phyloP scores from a whole-genome alignment of 441 rosid genomes.

The Melastoma candidum region DNA sequence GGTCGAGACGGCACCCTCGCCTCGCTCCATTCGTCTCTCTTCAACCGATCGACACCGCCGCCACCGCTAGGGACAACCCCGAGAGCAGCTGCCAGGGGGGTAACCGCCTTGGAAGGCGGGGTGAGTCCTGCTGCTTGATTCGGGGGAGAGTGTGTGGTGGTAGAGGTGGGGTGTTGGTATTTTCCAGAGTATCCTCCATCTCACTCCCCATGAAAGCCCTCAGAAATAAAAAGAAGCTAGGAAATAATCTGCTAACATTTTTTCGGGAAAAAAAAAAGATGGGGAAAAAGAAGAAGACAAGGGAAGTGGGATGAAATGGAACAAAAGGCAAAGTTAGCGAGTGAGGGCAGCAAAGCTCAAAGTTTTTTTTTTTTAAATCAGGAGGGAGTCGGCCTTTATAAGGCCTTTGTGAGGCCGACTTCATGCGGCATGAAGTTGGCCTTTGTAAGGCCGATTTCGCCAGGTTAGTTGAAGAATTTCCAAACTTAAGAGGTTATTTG shows the following conservation, averaged over 20 bases:
- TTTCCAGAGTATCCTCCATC: constrained; percentile 15
- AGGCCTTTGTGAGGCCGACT: too few species aligned
- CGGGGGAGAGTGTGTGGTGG: constrained; percentile 3
- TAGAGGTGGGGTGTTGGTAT: constrained; percentile 33
- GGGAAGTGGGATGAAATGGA: constrained; percentile 8
- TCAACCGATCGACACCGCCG: constrained; percentile 42
- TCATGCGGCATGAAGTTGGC: too few species aligned
- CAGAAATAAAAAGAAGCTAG: constrained; percentile 3
- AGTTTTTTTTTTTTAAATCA: too few species aligned
- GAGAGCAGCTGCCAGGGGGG: constrained; percentile 10
- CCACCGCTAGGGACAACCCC: constrained; percentile 5
- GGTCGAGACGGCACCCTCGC: constrained; percentile 61
- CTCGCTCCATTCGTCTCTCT: constrained; percentile 96
- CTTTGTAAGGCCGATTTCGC: too few species aligned
- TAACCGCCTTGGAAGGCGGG: constrained; percentile 5
- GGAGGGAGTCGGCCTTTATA: too few species aligned
- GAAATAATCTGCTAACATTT: constrained; percentile 25
- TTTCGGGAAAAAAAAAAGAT: neutral
- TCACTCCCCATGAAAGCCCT: constrained; percentile 25
- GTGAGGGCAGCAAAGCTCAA: constrained; percentile 3
- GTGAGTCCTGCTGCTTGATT: constrained; percentile 27
- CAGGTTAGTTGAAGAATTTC: too few species aligned
- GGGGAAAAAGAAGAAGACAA: neutral
- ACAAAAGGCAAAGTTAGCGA: neutral
- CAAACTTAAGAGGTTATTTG: too few species aligned